Evolutionary conservation across 2,329 filamentous ascomycete species (phyloP).

Genomic region (Dactylellina cionopaga): DNA sequence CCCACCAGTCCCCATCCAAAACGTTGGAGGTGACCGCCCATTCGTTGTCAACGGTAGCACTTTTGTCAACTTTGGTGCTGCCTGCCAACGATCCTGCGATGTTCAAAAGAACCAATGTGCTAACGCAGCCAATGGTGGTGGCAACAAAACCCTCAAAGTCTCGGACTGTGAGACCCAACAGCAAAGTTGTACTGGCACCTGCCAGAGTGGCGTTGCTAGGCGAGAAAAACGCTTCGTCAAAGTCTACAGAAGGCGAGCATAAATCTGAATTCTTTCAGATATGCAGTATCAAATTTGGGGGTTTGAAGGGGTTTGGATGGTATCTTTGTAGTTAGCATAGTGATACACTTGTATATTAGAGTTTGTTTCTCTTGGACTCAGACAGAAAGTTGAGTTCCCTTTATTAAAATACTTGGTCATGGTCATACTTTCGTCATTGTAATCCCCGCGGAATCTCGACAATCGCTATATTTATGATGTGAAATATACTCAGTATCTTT

Average conservation of each 20-base stretch:
- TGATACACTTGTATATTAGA: conserved; percentile 41
- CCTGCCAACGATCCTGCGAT: conserved; percentile 71
- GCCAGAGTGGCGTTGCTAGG: conserved; percentile 18
- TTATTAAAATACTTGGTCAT: conserved; percentile 38
- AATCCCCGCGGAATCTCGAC: too few relatives aligned
- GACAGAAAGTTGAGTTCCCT: conserved; percentile 33
- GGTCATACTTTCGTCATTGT: conserved; percentile 1
- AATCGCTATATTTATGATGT: too few relatives aligned
- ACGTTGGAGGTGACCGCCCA: conserved; percentile 66
- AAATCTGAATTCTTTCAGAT: neutral
- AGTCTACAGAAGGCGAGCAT: conserved; percentile 38
- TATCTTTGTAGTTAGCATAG: conserved; percentile 6
- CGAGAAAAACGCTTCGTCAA: conserved; percentile 35
- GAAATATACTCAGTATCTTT: too few relatives aligned
- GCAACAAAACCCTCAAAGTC: conserved; percentile 61
- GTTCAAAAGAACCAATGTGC: conserved; percentile 72
- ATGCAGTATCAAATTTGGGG: too few relatives aligned
- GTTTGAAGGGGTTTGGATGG: conserved; percentile 10
- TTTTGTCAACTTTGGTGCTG: conserved; percentile 68
- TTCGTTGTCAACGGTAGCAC: conserved; percentile 69
- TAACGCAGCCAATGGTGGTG: conserved; percentile 66
- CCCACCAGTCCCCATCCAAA: conserved; percentile 65
- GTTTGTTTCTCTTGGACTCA: conserved; percentile 27
- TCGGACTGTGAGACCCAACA: conserved; percentile 70
- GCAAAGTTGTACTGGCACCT: conserved; percentile 59